Evolutionary conservation across 805 yeast species (phyloP), one percentile per base, ranked within the genome.

Genomic region (Hermanozyma aechmeae): DNA sequence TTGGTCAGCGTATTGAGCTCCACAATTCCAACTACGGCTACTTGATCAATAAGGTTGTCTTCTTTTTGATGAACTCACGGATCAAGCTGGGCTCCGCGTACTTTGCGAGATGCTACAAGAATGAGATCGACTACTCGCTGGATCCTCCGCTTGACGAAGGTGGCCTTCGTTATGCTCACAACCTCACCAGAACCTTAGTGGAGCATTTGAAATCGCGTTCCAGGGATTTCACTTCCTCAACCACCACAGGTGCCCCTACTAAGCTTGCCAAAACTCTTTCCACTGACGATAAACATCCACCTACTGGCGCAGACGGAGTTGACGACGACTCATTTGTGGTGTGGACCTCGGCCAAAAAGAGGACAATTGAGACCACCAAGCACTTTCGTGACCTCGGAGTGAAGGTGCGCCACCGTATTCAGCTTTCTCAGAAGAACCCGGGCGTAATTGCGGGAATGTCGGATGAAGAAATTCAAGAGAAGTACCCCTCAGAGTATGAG

Each of bases 321-420:
- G 69, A 65, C 39, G 74, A 68, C 21, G 71, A 74, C 37, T 71
- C 79, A 4, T 65, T 87, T 43, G 76, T 78, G 3, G 87, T 92
- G n/a, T 89, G 97, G 95, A 86, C 96, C 1, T 93, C 97, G 1
- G 84, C 89, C 4, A 72, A 96, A 37, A 67, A 73, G 39, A 71
- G 96, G 47, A 85, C 96, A 0, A 67, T 76, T 13, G 84, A 87
- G 41, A 76, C 95, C 5, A 85, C 89, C 0, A 65, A 68, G 31
- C 73, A 68, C 32, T 84, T 89, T 51, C 61, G 71, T 22, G 68
- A 73, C 9, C 54, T 58, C 16, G 82, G 83, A 7, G 69, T 83
- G 32, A 65, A 70, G 1, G 78, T 81, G 5, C 64, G 77, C 30
- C 86, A 81, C 50, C 66, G 95, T 35, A 75, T 86, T 17, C 93